Evolutionary conservation across 2,329 filamentous ascomycete species (phyloP), one percentile per base, ranked within the genome.

Genomic region (Myotisia sp.): DNA sequence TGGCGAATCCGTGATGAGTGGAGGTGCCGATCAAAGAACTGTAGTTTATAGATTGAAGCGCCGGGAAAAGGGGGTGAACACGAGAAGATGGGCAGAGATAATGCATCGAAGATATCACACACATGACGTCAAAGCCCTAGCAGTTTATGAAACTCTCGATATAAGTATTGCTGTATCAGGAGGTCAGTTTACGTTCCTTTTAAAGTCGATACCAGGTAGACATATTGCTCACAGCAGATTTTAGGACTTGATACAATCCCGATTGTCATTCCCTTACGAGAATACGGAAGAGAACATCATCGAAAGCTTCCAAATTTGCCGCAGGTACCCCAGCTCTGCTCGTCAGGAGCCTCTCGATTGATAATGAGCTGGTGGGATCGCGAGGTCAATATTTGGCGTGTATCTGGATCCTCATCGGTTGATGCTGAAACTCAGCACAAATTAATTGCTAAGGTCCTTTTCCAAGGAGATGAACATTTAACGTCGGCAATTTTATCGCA

Each of bases 61-160:
- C 30, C 58, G 48, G 35, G 53, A 55, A 37, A 63, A 61, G 37
- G 68, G 69, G 29, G 64, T 71, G 14, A 68, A 68, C 38, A 64
- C 68, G 34, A 57, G 54, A 44, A 72, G 77, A 51, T 98, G 90
- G 90, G 72, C 72, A 38, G 87, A 90, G 55, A 68, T 83, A n/a
- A 80, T 75, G 56, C 84, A 92, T 51, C 71, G 82, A 44, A 71
- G 84, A 50, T 86, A 87, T 51, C 90, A 98, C 52, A 74, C 79
- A 29, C 86, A 95, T 55, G 90, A 98, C 60, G 85, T 95, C 48
- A 95, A 95, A 62, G 74, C 84, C 1, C 82, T 95, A 74, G 81
- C 85, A 21, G 76, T 82, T 0, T 95, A 87, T 44, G 90, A 98
- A 56, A 78, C 78, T 34, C 76, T 71, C 33, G 74, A 74, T 32